These are phyloP conservation scores for Puya raimondii DNA, from an alignment of 176 grass and related monocot genomes.

Conservation along the genomic window DNA sequence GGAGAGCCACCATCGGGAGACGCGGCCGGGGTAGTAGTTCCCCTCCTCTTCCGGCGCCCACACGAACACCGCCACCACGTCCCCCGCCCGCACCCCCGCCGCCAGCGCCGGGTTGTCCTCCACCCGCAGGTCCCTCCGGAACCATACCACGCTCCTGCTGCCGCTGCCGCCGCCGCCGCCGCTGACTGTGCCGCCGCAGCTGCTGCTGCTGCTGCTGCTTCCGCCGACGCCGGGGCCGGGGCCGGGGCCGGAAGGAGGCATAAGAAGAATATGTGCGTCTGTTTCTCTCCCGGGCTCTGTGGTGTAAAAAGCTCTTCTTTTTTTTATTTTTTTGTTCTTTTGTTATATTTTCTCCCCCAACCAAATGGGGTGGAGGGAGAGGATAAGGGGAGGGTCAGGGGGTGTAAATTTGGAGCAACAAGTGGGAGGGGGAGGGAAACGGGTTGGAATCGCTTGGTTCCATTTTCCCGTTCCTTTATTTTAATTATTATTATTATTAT, in stretches of 20 bases:
- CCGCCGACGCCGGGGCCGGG: too few relatives aligned
- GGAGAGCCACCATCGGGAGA: slow-evolving; percentile 85
- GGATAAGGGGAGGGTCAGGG: not conserved
- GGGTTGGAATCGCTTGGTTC: not conserved
- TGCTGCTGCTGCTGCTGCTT: too few relatives aligned
- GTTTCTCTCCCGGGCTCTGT: too few relatives aligned
- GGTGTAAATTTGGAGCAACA: not conserved
- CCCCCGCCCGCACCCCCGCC: slow-evolving; percentile 45
- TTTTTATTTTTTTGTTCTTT: not conserved
- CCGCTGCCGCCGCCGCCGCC: not conserved
- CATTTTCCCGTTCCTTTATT: not conserved
- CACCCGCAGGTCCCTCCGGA: slow-evolving; percentile 73
- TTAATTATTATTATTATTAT: too few relatives aligned
- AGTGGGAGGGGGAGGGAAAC: not conserved
- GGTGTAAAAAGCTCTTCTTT: too few relatives aligned
- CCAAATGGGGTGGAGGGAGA: not conserved
- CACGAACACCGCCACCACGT: slow-evolving; percentile 63
- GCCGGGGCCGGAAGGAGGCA: too few relatives aligned
- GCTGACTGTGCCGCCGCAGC: not conserved
- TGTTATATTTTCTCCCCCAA: not conserved
- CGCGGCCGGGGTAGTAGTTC: slow-evolving; percentile 51
- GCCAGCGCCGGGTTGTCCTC: slow-evolving; percentile 81
- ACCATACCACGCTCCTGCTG: slow-evolving; percentile 52
- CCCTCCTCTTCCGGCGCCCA: slow-evolving; percentile 91
- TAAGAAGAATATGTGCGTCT: too few relatives aligned